Percentiles rank a stretch among this genome's conserved stretches.
These are phyloP conservation scores for Carex scoparia DNA, from an alignment of 176 grass and related monocot species.

Conservation along the genomic window DNA sequence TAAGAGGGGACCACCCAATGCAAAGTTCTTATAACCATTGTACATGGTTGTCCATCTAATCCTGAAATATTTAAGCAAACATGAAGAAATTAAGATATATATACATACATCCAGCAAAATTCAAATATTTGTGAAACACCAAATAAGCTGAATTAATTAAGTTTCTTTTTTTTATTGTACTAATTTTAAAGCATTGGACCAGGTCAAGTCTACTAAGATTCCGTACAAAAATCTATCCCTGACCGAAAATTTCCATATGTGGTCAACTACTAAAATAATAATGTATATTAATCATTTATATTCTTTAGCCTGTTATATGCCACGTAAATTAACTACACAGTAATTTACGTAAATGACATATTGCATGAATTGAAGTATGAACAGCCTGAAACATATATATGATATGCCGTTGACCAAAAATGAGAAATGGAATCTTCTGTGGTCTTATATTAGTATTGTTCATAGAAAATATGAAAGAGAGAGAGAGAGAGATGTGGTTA, in stretches of 20 bases:
- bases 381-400: background rate
- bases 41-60: conserved; percentile 63
- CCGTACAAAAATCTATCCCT: background rate
- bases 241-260: background rate
- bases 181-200: background rate
- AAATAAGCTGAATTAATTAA: background rate
- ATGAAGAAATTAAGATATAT: background rate
- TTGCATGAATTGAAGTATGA: background rate
- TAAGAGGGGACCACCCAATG: conserved; percentile 98
- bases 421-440: background rate
- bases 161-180: background rate
- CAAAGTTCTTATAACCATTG: conserved; percentile 78
- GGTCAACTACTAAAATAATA: background rate
- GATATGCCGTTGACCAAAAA: background rate
- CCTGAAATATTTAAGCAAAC: conserved; percentile 27
- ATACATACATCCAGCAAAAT: background rate
- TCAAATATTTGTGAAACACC: background rate
- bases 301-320: background rate
- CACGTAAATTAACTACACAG: background rate
- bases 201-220: background rate
- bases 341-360: background rate
- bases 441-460: background rate
- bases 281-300: background rate
- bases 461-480: background rate
- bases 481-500: background rate